A percentile compares a stretch with the other conserved stretches of the same genome.
These are phyloP conservation scores for Diplodia mutila DNA, from an alignment of 2,329 filamentous ascomycete genomes.

Conservation along the genomic window DNA sequence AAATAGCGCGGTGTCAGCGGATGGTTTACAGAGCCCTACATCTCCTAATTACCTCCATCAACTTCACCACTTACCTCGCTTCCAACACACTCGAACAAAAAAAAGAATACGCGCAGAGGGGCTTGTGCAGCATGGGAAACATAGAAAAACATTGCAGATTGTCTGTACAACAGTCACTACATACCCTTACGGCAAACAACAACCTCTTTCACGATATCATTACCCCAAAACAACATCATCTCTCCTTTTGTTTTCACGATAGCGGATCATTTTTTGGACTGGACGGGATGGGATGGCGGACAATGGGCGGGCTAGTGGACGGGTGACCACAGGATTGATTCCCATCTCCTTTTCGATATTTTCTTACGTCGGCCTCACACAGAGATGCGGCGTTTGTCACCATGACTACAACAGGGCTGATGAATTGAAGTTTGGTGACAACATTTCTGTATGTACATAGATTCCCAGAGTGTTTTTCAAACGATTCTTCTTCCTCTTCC, in stretches of 20 bases:
- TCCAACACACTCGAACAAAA: not conserved
- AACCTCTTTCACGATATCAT: not conserved
- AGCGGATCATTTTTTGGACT: not conserved
- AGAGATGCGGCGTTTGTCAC: not conserved
- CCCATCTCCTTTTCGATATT: not conserved
- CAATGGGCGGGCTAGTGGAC: not conserved
- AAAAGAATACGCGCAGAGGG: not conserved
- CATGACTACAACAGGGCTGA: not conserved
- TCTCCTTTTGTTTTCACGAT: not conserved
- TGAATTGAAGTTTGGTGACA: not conserved
- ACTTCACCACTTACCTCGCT: not conserved
- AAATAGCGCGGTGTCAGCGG: not conserved
- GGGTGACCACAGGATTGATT: not conserved
- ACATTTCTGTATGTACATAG: not conserved
- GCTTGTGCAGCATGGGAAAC: not conserved
- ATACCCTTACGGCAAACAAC: not conserved
- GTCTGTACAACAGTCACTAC: not conserved
- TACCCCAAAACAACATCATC: not conserved
- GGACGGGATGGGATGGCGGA: not conserved
- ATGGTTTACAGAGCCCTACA: not conserved
- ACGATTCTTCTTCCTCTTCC: not conserved
- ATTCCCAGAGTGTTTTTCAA: not conserved
- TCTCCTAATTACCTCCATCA: not conserved
- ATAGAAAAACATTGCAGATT: not conserved
- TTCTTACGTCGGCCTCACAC: not conserved